Evolutionary conservation across 2,329 filamentous ascomycete species (phyloP).

Genomic region (Blastomyces silverae): DNA sequence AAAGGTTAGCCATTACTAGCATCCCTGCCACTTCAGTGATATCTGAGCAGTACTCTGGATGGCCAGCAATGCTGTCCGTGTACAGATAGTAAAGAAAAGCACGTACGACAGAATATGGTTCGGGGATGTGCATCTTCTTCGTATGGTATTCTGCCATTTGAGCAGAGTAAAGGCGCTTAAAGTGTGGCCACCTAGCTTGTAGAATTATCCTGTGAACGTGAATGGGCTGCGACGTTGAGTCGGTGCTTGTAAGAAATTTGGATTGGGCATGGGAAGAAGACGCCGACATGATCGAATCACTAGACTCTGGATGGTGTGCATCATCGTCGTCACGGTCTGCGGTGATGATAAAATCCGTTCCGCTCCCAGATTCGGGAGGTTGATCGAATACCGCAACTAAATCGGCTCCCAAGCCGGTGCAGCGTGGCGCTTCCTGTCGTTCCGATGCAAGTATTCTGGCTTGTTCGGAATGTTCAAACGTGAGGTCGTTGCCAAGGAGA

Average conservation of each 20-base stretch:
- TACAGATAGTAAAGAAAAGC: constrained; percentile 96
- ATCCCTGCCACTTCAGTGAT: constrained; percentile 86
- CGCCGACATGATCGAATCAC: constrained; percentile 51
- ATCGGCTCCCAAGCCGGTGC: constrained; percentile 70
- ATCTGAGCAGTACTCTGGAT: constrained; percentile 53
- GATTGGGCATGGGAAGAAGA: constrained; percentile 28
- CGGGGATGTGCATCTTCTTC: constrained; percentile 95
- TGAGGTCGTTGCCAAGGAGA: constrained; percentile 71
- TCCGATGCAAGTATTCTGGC: constrained; percentile 48
- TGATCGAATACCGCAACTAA: constrained; percentile 82
- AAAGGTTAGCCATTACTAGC: constrained; percentile 95
- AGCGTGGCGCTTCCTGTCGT: constrained; percentile 45
- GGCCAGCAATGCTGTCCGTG: constrained; percentile 74
- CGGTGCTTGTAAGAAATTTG: constrained; percentile 33
- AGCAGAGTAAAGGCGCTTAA: constrained; percentile 79
- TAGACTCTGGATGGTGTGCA: constrained; percentile 49
- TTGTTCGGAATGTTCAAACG: constrained; percentile 48
- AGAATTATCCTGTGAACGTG: constrained; percentile 93
- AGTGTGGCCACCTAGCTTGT: constrained; percentile 93
- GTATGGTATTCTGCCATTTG: constrained; percentile 98
- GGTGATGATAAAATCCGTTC: constrained; percentile 85
- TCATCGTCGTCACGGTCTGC: constrained; percentile 63
- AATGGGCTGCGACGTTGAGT: constrained; percentile 67
- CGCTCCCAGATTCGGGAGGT: constrained; percentile 73
- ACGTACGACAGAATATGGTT: constrained; percentile 88